Conservation (phyloP, 2,329 filamentous ascomycete genomes). For the Fusarium lyarnte region DNA sequence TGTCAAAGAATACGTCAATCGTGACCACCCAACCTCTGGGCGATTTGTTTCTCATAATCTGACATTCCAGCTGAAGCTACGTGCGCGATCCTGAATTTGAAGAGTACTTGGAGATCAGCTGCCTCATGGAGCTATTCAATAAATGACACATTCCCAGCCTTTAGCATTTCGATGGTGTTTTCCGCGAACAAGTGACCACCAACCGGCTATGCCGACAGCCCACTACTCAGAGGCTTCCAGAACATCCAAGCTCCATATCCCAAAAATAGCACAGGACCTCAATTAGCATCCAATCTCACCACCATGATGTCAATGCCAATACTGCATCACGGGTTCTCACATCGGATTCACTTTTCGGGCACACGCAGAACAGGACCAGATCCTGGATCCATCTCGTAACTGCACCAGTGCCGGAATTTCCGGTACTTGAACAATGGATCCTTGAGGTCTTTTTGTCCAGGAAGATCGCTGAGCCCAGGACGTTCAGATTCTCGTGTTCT, state of each 20-base stretch:
- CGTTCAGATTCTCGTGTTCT: conserved; percentile 28
- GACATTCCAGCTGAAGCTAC: neutral
- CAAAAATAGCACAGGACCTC: conserved; percentile 27
- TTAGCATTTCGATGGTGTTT: neutral
- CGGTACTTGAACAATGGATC: conserved; percentile 15
- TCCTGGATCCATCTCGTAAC: neutral
- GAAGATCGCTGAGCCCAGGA: conserved; percentile 21
- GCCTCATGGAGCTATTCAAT: neutral
- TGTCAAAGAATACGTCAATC: neutral
- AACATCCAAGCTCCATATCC: conserved; percentile 10
- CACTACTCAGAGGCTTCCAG: conserved; percentile 6
- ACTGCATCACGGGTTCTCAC: conserved; percentile 16
- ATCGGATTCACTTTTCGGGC: neutral
- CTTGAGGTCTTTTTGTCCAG: conserved; percentile 10
- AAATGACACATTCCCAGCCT: neutral
- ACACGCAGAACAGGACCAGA: neutral
- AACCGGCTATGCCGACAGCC: conserved; percentile 11
- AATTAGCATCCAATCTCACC: conserved; percentile 20
- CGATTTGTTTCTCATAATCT: neutral
- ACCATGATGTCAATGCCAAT: conserved; percentile 36
- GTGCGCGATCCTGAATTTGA: neutral
- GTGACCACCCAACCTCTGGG: neutral
- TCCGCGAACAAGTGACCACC: neutral
- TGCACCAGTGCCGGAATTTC: conserved; percentile 11
- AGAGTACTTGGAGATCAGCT: neutral